Base-by-base conservation (phyloP, 495 filamentous ascomycete species). In the Trichoderma virens region DNA sequence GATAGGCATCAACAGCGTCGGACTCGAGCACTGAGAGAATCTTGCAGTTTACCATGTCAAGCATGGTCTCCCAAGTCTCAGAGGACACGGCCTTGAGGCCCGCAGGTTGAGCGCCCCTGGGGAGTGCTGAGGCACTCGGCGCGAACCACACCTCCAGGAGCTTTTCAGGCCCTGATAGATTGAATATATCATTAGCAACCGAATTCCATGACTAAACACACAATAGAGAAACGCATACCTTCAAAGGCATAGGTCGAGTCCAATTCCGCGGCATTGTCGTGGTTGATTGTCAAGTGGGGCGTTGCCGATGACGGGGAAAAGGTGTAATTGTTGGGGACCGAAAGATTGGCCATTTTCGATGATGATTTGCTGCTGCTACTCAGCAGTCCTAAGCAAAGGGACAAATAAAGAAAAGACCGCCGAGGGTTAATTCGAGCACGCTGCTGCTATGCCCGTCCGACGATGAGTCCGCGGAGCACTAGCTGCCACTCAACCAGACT, bases 71-170 rank as follows among this genome's bases (percentile, higher is more conserved):
- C 95, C 95, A 99, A 63, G 85, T 87, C 31, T 93, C 88, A 34
- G 85, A 80, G 18, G 87, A 77, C 32, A 99, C 93, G 7, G 85
- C 86, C 80, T 98, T 99, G 71, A 99, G 76, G 34, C 95, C 95
- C 69, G 83, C 79, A 20, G 89, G 87, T 62, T 83, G 84, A 27
- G 86, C 85, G 39, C 83, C 81, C 2, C 83, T 80, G 0, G 94
- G 89, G 13, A 96, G 85, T 61, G 86, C 79, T 66, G 82, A 79
- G 25, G 92, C 80, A 69, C 89, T 90, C 8, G 95, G 88, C 39
- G 89, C 86, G 74, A 99, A 98, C 95, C 95, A 99, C 69, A 99
- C 94, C 79, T 99, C 95, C 66, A 99, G 85, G 39, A 99, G 82
- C 79, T 99, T 99, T 79, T 99, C 95, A 41, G 95, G 95, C 61